phyloP scores from a whole-genome alignment of 306 rosid genomes.

The Gynostemma pentaphyllum region DNA sequence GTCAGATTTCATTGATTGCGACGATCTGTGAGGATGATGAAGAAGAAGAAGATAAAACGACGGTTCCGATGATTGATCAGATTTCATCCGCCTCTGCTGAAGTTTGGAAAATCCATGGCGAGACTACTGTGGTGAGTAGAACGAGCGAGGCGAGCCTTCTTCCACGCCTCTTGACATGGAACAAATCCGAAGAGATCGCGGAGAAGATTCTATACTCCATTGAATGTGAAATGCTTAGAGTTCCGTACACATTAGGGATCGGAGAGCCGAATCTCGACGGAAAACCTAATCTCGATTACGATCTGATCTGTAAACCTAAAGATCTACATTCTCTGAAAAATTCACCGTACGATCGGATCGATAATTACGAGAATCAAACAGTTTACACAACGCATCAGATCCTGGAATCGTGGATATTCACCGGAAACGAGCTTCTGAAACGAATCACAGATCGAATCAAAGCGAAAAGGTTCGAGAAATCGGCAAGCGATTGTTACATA shows the following conservation, averaged over 20 bases:
- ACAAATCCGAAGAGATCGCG: conserved; percentile 30
- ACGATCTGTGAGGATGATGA: conserved; percentile 51
- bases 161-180: conserved; percentile 62
- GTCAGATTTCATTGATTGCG: conserved; percentile 45
- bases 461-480: conserved; percentile 25
- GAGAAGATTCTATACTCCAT: conserved; percentile 40
- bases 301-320: no score
- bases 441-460: conserved; percentile 29
- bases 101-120: conserved; percentile 31
- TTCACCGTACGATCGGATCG: conserved; percentile 31
- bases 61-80: conserved; percentile 36
- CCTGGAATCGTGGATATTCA: no score
- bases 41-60: no score
- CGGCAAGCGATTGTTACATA: conserved; percentile 47
- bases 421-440: conserved; percentile 23
- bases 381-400: no score
- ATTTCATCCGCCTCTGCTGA: conserved; percentile 15
- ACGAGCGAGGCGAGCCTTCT: conserved; percentile 56
- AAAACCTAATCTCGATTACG: no score
- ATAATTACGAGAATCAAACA: no score
- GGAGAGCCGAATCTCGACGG: no score
- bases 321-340: conserved; percentile 37
- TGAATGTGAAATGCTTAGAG: conserved; percentile 50
- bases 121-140: conserved; percentile 30
- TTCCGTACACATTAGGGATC: no score